phyloP scores from a whole-genome alignment of 257 asterid species.

The Prunella vulgaris region DNA sequence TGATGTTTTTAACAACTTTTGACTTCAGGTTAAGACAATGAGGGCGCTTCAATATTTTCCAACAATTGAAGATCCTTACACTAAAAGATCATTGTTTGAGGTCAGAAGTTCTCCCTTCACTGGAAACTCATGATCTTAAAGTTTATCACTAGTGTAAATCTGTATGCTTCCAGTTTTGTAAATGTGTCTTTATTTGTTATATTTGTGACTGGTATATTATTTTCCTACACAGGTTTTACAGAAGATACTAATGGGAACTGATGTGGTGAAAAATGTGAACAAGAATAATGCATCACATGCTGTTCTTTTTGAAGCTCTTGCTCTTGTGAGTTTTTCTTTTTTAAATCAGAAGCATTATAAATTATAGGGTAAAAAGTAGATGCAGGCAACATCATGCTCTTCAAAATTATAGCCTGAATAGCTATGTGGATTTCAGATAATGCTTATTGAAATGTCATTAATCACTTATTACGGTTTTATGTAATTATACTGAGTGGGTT shows the following conservation, averaged over 20 bases:
- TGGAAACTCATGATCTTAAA: not conserved
- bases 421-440: not conserved
- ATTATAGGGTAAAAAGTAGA: not conserved
- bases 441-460: not conserved
- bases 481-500: not conserved
- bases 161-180: not conserved
- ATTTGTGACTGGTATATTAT: not conserved
- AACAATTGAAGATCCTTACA: slow-evolving; percentile 90
- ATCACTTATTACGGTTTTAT: not conserved
- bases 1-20: slow-evolving; percentile 16
- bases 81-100: slow-evolving; percentile 95
- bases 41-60: slow-evolving; percentile 99
- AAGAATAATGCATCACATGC: slow-evolving; percentile 99
- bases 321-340: slow-evolving; percentile 57
- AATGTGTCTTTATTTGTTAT: not conserved
- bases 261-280: slow-evolving; percentile 98
- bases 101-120: slow-evolving; percentile 30
- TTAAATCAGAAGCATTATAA: slow-evolving; percentile 3
- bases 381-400: not conserved
- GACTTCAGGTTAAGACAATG: slow-evolving; percentile 88
- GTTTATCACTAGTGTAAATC: not conserved
- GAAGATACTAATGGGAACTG: slow-evolving; percentile 97
- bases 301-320: slow-evolving; percentile 99
- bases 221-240: slow-evolving; percentile 67
- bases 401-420: slow-evolving; percentile 3